Conservation (phyloP, 164 flowering plant genomes). For the Dillenia suffruticosa region DNA sequence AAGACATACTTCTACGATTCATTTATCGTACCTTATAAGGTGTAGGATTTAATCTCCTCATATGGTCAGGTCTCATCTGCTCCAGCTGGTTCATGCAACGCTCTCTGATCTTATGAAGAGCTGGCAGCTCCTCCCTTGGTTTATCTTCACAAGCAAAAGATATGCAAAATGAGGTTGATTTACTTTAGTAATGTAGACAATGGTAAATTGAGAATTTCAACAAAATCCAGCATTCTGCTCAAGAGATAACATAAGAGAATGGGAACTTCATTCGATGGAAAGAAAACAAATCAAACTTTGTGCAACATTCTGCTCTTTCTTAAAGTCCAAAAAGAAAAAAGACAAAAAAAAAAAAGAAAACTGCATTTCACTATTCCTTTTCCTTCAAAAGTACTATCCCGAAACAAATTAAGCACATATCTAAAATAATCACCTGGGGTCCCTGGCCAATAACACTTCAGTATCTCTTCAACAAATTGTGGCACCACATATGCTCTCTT, state of each 20-base stretch:
- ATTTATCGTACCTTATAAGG: conserved; percentile 80
- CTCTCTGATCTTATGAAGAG: conserved; percentile 57
- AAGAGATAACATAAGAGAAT: neutral
- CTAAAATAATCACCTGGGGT: conserved; percentile 49
- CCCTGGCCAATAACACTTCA: conserved; percentile 95
- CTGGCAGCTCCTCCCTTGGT: conserved; percentile 57
- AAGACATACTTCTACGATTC: neutral
- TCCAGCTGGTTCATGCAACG: conserved; percentile 81
- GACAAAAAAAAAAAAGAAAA: too few species aligned
- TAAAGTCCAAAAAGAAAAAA: too few species aligned
- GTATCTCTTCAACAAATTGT: conserved; percentile 88
- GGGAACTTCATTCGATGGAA: neutral
- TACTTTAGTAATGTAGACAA: too few species aligned
- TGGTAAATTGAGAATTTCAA: neutral
- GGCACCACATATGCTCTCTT: conserved; percentile 99
- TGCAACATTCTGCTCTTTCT: too few species aligned
- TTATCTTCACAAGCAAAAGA: conserved; percentile 33
- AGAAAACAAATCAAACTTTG: too few species aligned
- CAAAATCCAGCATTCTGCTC: neutral
- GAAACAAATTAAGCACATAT: neutral
- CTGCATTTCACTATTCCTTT: neutral
- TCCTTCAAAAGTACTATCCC: neutral
- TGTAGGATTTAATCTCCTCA: conserved; percentile 96
- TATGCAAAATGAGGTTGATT: neutral
- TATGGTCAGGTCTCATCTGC: conserved; percentile 96